A percentile compares a stretch with the other conserved stretches of the same genome.
These are phyloP conservation scores for Nakazawaea wickerhamii DNA, from an alignment of 805 yeast genomes.

Conservation along the genomic window DNA sequence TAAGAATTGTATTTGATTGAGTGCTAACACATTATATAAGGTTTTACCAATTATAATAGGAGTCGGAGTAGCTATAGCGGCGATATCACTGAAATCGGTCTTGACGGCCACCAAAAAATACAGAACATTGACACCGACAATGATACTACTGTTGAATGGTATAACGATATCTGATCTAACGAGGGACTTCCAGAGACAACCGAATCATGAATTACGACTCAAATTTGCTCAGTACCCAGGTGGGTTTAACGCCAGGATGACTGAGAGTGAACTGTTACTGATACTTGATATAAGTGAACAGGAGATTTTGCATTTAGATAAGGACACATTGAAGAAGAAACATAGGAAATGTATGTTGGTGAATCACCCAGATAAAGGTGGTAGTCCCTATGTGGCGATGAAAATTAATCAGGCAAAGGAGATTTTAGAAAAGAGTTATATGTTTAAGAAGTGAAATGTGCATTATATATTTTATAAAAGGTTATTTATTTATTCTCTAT, in stretches of 20 bases:
- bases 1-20: too few species aligned
- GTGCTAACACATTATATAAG: conserved; percentile 15
- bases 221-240: conserved; percentile 44
- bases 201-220: conserved; percentile 17
- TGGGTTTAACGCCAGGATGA: conserved; percentile 60
- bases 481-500: not conserved
- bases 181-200: conserved; percentile 12
- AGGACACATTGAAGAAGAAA: conserved; percentile 53
- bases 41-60: conserved; percentile 50
- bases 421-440: conserved; percentile 59
- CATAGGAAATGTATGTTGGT: conserved; percentile 74
- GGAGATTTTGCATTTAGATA: conserved; percentile 45
- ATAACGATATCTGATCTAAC: conserved; percentile 18
- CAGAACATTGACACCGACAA: conserved; percentile 26
- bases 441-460: conserved; percentile 24
- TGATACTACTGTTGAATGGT: conserved; percentile 36
- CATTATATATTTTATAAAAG: too few species aligned
- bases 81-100: conserved; percentile 40
- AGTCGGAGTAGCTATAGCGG: conserved; percentile 47
- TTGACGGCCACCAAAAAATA: conserved; percentile 28
- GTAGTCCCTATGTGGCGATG: conserved; percentile 74
- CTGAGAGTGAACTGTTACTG: conserved; percentile 64
- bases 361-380: conserved; percentile 89
- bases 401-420: conserved; percentile 86
- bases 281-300: conserved; percentile 54